Percentiles rank a stretch among this genome's conserved stretches.
phyloP scores from a whole-genome alignment of 352 stramenopile genomes.

The Phytopythium helicoides region DNA sequence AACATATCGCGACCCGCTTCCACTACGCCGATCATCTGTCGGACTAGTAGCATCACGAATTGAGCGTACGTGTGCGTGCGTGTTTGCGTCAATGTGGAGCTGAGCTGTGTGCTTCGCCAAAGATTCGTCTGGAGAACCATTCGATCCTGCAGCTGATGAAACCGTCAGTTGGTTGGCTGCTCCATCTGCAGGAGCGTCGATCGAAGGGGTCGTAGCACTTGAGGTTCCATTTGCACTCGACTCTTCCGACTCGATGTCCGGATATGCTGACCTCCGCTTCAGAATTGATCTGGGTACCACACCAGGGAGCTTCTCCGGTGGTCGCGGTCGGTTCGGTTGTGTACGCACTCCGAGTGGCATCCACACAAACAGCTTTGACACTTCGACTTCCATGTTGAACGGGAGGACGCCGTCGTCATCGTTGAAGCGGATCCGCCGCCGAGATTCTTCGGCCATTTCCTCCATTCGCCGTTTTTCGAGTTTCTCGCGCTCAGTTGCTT shows the following conservation, averaged over 20 bases:
- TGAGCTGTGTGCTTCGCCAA: not conserved
- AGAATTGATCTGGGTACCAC: conserved; percentile 7
- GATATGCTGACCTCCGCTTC: conserved; percentile 1
- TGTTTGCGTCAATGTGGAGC: not conserved
- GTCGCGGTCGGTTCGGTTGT: not conserved
- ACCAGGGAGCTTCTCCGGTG: too few relatives aligned
- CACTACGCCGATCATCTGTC: conserved; percentile 1
- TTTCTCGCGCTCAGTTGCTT: conserved; percentile 10
- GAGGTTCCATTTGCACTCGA: not conserved
- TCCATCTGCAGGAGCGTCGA: too few relatives aligned
- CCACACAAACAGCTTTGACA: conserved; percentile 24
- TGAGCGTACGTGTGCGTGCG: not conserved
- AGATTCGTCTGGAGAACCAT: not conserved
- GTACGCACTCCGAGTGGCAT: not conserved
- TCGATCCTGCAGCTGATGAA: not conserved
- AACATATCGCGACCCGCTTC: not conserved
- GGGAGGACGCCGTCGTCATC: conserved; percentile 13
- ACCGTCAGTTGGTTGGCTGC: too few relatives aligned
- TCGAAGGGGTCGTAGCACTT: not conserved
- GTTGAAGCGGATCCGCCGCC: conserved; percentile 31
- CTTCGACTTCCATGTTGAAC: conserved; percentile 37
- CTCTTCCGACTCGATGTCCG: not conserved
- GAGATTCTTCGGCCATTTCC: conserved; percentile 22
- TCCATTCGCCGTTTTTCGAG: conserved; percentile 16
- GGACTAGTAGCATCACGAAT: conserved; percentile 5